Evolutionary conservation across 331 rosid species (phyloP).

Genomic region (Stylosanthes scabra): DNA sequence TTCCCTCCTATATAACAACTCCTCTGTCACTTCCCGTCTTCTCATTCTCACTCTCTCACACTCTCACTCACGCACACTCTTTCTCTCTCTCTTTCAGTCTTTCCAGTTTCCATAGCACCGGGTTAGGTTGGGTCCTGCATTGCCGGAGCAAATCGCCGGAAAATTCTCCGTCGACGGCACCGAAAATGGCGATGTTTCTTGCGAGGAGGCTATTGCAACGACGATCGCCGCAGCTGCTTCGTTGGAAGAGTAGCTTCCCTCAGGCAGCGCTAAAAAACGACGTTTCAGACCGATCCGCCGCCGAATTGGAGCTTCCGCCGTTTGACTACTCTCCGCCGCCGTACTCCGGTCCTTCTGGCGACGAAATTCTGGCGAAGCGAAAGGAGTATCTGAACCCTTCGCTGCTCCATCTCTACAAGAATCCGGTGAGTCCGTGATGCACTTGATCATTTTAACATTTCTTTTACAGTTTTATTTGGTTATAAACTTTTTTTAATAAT

Average conservation of each 20-base stretch:
- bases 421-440: constrained; percentile 58
- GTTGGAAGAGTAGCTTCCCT: constrained; percentile 51
- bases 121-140: constrained; percentile 30
- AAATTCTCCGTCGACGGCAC: background rate
- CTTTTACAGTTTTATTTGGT: background rate
- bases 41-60: constrained; percentile 1
- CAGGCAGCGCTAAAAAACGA: constrained; percentile 35
- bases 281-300: constrained; percentile 19
- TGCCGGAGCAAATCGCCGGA: constrained; percentile 3
- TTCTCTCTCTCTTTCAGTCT: background rate
- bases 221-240: constrained; percentile 27
- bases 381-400: constrained; percentile 75
- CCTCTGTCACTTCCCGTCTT: background rate
- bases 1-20: constrained; percentile 27
- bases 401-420: constrained; percentile 57
- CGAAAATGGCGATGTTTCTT: constrained; percentile 53
- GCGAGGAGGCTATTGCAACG: constrained; percentile 30
- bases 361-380: constrained; percentile 79
- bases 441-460: background rate
- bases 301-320: constrained; percentile 55
- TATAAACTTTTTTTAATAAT: background rate
- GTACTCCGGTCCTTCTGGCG: constrained; percentile 69
- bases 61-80: background rate
- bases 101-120: background rate
- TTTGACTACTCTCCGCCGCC: constrained; percentile 80